Evolutionary conservation across 768 basidiomycete species (phyloP).

Genomic region (Mycena capillaripes): DNA sequence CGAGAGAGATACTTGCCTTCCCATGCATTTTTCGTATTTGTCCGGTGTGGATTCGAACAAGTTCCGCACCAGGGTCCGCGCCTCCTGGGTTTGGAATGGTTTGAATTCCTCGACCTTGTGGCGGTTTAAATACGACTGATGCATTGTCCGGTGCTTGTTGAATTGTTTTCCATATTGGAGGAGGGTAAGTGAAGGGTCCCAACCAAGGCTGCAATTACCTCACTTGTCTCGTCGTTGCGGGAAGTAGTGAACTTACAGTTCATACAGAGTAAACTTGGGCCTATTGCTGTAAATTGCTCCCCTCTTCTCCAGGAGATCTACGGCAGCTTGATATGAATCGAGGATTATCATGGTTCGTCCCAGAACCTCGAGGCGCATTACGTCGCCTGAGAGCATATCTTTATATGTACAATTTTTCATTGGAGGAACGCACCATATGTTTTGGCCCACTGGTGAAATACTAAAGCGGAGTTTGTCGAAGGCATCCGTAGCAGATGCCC

Average conservation of each 20-base stretch:
- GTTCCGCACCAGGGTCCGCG: constrained; percentile 37
- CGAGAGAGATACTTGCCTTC: neutral
- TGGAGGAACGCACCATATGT: neutral
- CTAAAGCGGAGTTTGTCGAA: neutral
- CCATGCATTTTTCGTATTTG: neutral
- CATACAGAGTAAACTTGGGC: constrained; percentile 32
- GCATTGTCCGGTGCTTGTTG: constrained; percentile 32
- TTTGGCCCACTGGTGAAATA: constrained; percentile 25
- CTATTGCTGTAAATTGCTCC: constrained; percentile 43
- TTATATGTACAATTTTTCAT: neutral
- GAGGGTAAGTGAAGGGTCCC: constrained; percentile 23
- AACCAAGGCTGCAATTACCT: constrained; percentile 31
- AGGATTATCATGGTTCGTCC: constrained; percentile 41
- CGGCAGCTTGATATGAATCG: constrained; percentile 38
- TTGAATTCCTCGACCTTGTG: constrained; percentile 39
- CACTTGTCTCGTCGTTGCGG: neutral
- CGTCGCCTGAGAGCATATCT: constrained; percentile 4
- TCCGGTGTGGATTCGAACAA: neutral
- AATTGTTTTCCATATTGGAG: constrained; percentile 37
- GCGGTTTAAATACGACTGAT: constrained; percentile 37
- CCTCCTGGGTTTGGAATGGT: constrained; percentile 45
- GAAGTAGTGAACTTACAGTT: constrained; percentile 33
- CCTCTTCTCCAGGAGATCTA: constrained; percentile 48
- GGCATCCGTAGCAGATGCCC: constrained; percentile 20
- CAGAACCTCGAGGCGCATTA: constrained; percentile 34